Conservation (phyloP, 805 yeast genomes). For the Candida tammaniensis region DNA sequence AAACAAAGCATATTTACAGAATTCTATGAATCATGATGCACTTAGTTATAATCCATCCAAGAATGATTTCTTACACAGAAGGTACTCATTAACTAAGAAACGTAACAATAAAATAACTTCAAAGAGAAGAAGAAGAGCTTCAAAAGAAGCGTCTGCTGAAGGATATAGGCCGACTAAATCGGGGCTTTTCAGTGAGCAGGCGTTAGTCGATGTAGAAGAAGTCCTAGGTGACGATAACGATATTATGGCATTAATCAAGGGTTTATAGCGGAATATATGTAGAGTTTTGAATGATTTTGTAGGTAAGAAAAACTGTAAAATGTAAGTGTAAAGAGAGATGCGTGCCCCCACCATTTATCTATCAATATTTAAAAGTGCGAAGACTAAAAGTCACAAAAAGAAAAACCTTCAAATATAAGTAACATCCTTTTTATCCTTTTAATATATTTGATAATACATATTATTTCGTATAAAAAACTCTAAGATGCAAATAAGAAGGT, state of each 20-base stretch:
- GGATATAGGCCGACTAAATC: conserved; percentile 72
- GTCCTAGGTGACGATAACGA: conserved; percentile 52
- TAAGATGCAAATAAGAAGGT: conserved; percentile 23
- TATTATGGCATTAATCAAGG: conserved; percentile 40
- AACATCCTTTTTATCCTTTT: too few species aligned
- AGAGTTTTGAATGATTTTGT: too few species aligned
- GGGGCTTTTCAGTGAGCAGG: conserved; percentile 74
- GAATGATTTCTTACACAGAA: conserved; percentile 23
- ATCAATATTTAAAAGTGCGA: too few species aligned
- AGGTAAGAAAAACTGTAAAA: too few species aligned
- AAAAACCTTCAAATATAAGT: too few species aligned
- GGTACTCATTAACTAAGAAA: conserved; percentile 13
- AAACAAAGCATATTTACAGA: conserved; percentile 51
- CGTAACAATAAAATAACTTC: conserved; percentile 17
- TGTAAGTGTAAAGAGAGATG: too few species aligned
- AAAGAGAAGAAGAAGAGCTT: conserved; percentile 59
- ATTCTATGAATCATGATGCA: conserved; percentile 17
- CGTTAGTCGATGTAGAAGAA: conserved; percentile 73
- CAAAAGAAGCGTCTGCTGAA: conserved; percentile 73
- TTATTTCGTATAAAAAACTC: neutral
- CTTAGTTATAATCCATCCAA: conserved; percentile 25
- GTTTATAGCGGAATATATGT: conserved; percentile 15
- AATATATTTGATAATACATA: too few species aligned
- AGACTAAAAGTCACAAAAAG: too few species aligned
- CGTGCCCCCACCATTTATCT: too few species aligned